Conservation (phyloP, 2,329 filamentous ascomycete species). For the Juglanconis oblonga region DNA sequence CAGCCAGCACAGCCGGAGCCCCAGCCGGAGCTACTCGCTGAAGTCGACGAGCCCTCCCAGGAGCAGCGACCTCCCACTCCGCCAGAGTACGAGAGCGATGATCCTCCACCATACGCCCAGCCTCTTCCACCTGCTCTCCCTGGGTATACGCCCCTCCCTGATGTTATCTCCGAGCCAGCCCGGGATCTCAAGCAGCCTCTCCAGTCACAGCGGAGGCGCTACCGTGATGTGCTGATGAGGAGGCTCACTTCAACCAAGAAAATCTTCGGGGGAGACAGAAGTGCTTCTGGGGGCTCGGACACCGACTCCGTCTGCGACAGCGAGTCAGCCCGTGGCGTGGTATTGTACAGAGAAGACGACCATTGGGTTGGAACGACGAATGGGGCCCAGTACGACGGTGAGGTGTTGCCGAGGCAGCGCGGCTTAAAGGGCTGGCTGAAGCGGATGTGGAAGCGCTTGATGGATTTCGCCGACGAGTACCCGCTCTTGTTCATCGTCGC, state of each 20-base stretch:
- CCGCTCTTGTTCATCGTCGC: constrained; percentile 9
- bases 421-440: constrained; percentile 3
- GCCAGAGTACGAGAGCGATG: not conserved
- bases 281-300: not conserved
- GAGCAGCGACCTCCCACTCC: not conserved
- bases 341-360: constrained; percentile 5
- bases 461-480: constrained; percentile 4
- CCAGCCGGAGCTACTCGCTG: not conserved
- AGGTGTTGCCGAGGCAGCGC: not conserved
- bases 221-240: constrained; percentile 8
- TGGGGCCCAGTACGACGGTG: not conserved
- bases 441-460: not conserved
- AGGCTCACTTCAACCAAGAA: constrained; percentile 5
- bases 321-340: constrained; percentile 5
- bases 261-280: not conserved
- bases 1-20: not conserved
- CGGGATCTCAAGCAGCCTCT: not conserved
- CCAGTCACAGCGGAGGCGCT: not conserved
- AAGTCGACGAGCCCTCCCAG: not conserved
- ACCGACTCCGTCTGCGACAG: not conserved
- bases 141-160: not conserved
- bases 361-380: constrained; percentile 1
- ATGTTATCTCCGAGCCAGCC: not conserved
- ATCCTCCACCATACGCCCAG: not conserved
- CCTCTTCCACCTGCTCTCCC: not conserved